Evolutionary conservation across 257 asterid species (phyloP).

Genomic region (Solanum chiquidenum): DNA sequence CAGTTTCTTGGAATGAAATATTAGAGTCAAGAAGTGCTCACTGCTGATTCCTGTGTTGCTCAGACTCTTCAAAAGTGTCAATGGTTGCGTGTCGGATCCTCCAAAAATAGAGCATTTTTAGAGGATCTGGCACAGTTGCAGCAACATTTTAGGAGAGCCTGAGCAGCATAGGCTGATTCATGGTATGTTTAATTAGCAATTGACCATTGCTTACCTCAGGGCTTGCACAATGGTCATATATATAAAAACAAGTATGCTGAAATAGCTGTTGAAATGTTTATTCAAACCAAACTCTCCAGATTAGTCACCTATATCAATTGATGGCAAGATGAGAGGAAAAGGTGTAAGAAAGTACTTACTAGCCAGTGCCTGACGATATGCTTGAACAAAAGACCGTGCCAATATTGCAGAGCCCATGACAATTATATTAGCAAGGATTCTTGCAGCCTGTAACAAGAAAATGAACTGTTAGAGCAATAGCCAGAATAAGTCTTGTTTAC

Average conservation of each 20-base stretch:
- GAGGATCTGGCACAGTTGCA: not conserved
- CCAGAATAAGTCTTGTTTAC: not conserved
- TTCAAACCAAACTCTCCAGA: not conserved
- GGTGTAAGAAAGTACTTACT: constrained; percentile 20
- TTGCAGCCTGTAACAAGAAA: constrained; percentile 39
- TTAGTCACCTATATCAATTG: not conserved
- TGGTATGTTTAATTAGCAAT: not conserved
- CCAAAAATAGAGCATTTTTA: not conserved
- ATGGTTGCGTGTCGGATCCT: not conserved
- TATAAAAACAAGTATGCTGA: not conserved
- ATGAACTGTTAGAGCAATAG: not conserved
- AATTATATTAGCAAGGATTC: constrained; percentile 47
- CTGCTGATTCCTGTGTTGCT: not conserved
- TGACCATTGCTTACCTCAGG: not conserved
- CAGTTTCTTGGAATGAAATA: not conserved
- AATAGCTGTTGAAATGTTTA: not conserved
- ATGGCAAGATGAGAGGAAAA: not conserved
- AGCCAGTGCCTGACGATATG: constrained; percentile 66
- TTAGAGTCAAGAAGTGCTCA: not conserved
- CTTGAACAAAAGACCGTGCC: constrained; percentile 52
- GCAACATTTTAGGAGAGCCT: not conserved
- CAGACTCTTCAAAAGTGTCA: not conserved
- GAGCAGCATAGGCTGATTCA: not conserved
- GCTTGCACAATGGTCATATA: not conserved
- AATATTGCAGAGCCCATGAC: constrained; percentile 49